Evolutionary conservation across 768 basidiomycete genomes (phyloP), one percentile per base, ranked within the genome.

Genomic region (Tephrocybe sp.): DNA sequence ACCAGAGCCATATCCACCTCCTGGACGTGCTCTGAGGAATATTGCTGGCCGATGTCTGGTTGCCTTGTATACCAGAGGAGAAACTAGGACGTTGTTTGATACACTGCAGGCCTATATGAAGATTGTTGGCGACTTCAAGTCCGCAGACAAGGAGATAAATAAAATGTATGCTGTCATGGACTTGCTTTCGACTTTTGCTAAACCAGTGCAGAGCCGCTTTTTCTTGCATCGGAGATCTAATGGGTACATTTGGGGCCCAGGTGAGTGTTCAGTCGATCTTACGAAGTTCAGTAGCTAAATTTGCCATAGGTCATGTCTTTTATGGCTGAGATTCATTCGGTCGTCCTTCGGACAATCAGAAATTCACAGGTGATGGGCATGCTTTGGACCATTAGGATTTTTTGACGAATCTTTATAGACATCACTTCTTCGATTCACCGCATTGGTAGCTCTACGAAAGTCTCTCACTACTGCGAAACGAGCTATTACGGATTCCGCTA

Each of bases 171-270:
- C 65, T 39, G 13, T 22, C 14, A 12, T 38, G 35, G 9, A 14
- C 12, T 48, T 11, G 19, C 44, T 14, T 56, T 50, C 31, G 35
- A 41, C 23, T 33, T 13, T 8, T 51, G 20, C 52, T 58, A 16
- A 60, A 54, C 16, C 33, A 31, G 19, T 16, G 17, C 51, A 94
- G 92, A 53, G 89, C 92, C 10, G 85, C 90, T 3, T 84, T 93
- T 63, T 90, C 85, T 54, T 87, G 87, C 53, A 81, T 95, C 19
- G 95, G 93, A 3, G 92, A 96, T 64, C 68, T 98, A 7, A 98
- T 98, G 89, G 79, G 72, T 22, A 74, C 73, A 5, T 90, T 87
- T 62, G 96, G 96, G 4, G 75, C 85, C 4, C 90, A 97, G 72
- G 93, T 89, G 63, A 49, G 85, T 61, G 12, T 14, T 46, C 10